A percentile compares a stretch with the other conserved stretches of the same genome.
These are phyloP conservation scores for Ceratobasidium sp. DNA, from an alignment of 1,284 basidiomycete species.

Conservation along the genomic window DNA sequence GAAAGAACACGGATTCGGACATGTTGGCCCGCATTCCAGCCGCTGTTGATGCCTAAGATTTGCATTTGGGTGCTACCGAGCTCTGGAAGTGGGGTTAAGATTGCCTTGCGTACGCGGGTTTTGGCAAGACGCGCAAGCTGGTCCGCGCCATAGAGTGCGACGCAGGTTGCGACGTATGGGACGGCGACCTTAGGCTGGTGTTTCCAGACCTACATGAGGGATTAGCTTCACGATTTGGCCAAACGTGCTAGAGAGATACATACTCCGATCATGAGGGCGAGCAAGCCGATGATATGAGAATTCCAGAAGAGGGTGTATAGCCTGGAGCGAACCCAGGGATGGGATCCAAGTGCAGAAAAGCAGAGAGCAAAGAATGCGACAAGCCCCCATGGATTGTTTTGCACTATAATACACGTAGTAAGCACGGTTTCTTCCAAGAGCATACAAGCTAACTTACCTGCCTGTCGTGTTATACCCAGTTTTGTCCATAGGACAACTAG, in stretches of 20 bases:
- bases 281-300: slow-evolving; percentile 47
- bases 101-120: slow-evolving; percentile 33
- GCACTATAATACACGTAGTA: neutral
- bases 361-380: slow-evolving; percentile 47
- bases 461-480: neutral
- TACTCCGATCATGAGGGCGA: slow-evolving; percentile 46
- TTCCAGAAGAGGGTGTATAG: slow-evolving; percentile 46
- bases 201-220: slow-evolving; percentile 29
- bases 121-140: slow-evolving; percentile 30
- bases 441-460: neutral
- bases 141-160: slow-evolving; percentile 30
- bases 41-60: slow-evolving; percentile 7
- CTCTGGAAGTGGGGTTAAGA: slow-evolving; percentile 28
- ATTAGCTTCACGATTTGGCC: neutral
- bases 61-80: slow-evolving; percentile 29
- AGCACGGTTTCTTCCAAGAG: neutral
- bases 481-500: slow-evolving; percentile 48
- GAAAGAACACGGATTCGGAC: slow-evolving; percentile 32
- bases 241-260: neutral
- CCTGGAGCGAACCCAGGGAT: slow-evolving; percentile 39
- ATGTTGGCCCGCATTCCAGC: slow-evolving; percentile 38
- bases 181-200: slow-evolving; percentile 36
- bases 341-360: slow-evolving; percentile 43
- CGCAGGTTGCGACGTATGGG: slow-evolving; percentile 32
- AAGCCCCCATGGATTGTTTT: slow-evolving; percentile 23